Base-by-base conservation (phyloP, 2,329 filamentous ascomycete species). In the Ophiostoma ulmi region DNA sequence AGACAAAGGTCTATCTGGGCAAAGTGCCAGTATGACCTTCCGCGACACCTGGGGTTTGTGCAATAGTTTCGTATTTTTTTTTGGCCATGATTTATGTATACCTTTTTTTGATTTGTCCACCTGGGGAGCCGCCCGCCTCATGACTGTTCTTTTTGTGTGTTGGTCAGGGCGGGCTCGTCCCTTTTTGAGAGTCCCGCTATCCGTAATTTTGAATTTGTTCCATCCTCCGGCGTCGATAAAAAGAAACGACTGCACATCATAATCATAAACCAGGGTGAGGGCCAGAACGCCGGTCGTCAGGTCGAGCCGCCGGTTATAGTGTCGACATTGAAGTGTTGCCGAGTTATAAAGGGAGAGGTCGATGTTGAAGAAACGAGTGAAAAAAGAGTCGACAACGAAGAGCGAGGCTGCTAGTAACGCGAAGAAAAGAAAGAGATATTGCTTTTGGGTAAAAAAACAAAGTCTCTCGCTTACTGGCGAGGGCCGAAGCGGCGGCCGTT, bases 31-130 rank as follows among this genome's bases (percentile, higher is more conserved):
- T 72, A 72, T 70, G 82, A 88, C 89, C 93, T 85, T 94, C 91
- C 81, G 92, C 93, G 93, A 97, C 93, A 97, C 93, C 93, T 93
- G 86, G 71, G 67, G 70, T 78, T 84, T 82, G 85, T 84, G 82
- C 81, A 81, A 81, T 80, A 81, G 68, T 71, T 74, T 74, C 65
- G 67, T 69, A 73, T 73, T 72, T 74, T n/a, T 74, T 71, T 73
- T 66, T 26, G 67, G 67, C 31, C 48, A 20, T 52, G 44, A 55
- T 38, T 39, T 55, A 55, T 38, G 20, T 44, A n/a, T 38, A 44
- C 48, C 11, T 58, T 68, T 61, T 58, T 68, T 67, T 67, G 26
- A n/a, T 52, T 67, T 26, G 41, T 65, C 58, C 44, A 31, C 58
- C 61, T 61, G 55, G 64, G 66, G 66, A 63, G 26, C 52, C 52